These are phyloP conservation scores for Arxiozyma bovina DNA, from an alignment of 1,139 yeast species.

Conservation along the genomic window DNA sequence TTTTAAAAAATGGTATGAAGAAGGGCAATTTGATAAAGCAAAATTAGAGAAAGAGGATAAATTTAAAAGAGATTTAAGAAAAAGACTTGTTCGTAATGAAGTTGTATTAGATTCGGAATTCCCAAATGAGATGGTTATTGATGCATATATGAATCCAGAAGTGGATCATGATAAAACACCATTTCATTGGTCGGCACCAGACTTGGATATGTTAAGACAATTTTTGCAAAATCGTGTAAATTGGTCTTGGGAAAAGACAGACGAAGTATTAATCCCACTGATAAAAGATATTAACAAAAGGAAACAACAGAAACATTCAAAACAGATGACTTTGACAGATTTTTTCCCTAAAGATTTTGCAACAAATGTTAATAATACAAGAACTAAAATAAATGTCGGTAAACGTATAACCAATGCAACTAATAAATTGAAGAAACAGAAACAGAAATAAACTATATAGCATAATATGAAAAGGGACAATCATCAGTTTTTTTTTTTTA, in stretches of 20 bases:
- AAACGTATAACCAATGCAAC: constrained; percentile 56
- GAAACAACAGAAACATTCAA: constrained; percentile 37
- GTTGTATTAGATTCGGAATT: constrained; percentile 46
- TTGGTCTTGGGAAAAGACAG: constrained; percentile 71
- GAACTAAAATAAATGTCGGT: constrained; percentile 43
- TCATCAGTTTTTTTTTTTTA: not conserved
- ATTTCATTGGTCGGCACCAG: constrained; percentile 88
- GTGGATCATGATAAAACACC: constrained; percentile 72
- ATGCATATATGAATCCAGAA: constrained; percentile 71
- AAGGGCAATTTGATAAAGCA: constrained; percentile 34
- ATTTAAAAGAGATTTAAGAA: constrained; percentile 50
- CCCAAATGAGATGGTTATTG: constrained; percentile 59
- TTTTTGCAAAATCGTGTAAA: constrained; percentile 66
- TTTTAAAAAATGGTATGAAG: constrained; percentile 48
- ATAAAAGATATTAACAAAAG: constrained; percentile 67
- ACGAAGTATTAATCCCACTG: constrained; percentile 83
- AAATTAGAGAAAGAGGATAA: constrained; percentile 36
- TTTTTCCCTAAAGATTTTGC: constrained; percentile 44
- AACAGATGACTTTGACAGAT: constrained; percentile 49
- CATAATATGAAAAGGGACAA: not conserved
- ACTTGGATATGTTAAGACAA: constrained; percentile 65
- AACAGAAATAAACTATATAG: not conserved
- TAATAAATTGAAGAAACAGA: constrained; percentile 36
- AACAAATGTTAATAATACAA: constrained; percentile 24
- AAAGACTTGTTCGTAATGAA: constrained; percentile 45